These are phyloP conservation scores for Colletotrichum sp. DNA, from an alignment of 2,329 filamentous ascomycete species.

Conservation along the genomic window DNA sequence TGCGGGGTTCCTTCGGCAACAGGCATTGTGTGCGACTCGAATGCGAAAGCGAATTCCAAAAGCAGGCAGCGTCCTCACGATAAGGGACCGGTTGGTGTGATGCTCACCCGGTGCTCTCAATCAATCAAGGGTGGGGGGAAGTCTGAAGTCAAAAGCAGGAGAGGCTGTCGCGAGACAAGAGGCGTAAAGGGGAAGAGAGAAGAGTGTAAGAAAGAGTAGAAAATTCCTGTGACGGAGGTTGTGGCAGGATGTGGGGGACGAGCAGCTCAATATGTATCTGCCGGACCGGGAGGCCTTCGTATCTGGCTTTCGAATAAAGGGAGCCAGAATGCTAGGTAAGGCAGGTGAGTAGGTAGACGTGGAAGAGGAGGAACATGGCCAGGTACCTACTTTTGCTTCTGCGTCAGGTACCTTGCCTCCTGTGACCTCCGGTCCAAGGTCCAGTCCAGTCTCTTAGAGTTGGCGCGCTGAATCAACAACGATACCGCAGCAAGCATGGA, in stretches of 20 bases:
- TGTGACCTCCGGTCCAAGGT: not conserved
- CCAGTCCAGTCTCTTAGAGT: not conserved
- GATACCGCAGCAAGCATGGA: not conserved
- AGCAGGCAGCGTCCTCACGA: not conserved
- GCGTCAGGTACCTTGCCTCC: not conserved
- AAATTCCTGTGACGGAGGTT: slow-evolving; percentile 10
- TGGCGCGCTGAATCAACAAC: not conserved
- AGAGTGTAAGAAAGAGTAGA: not conserved
- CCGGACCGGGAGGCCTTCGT: slow-evolving; percentile 20
- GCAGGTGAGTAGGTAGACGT: not conserved
- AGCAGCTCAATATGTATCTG: slow-evolving; percentile 21
- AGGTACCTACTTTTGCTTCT: not conserved
- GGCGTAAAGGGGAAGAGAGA: not conserved
- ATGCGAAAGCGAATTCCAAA: not conserved
- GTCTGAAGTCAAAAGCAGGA: not conserved
- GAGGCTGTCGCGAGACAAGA: not conserved
- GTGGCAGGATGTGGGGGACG: slow-evolving; percentile 15
- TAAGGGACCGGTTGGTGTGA: not conserved
- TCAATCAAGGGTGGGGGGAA: not conserved
- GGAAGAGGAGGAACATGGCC: not conserved
- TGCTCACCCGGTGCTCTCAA: not conserved
- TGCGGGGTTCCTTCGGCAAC: slow-evolving; percentile 72
- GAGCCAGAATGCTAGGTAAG: not conserved
- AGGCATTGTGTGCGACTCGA: slow-evolving; percentile 67
- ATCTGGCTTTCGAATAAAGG: not conserved